Evolutionary conservation across 169 alveolate genomes (phyloP).

Genomic region (Eimeria falciformis): DNA sequence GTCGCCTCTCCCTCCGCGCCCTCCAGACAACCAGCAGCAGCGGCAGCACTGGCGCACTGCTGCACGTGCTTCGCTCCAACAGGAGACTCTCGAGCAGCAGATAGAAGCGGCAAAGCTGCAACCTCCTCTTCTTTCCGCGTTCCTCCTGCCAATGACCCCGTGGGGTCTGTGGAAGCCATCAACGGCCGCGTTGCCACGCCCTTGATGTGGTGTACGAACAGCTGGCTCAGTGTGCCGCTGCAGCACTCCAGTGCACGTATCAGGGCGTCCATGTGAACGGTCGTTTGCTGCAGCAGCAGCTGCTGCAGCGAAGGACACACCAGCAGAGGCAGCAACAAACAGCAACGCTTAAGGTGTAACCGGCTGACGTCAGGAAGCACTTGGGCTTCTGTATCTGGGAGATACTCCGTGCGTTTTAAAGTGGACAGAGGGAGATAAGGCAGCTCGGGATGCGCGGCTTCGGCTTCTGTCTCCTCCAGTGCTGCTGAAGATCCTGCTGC

Average conservation of each 20-base stretch:
- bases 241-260: background rate
- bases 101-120: background rate
- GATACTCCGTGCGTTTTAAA: background rate
- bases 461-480: background rate
- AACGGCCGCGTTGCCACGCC: background rate
- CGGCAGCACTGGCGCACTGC: background rate
- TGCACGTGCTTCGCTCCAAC: background rate
- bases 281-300: constrained; percentile 15
- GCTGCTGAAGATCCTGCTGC: background rate
- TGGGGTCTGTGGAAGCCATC: no score
- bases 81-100: background rate
- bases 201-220: background rate
- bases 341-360: constrained; percentile 11
- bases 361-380: constrained; percentile 1
- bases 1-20: background rate
- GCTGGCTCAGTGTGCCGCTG: constrained; percentile 20
- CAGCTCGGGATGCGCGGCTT: no score
- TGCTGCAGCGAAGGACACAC: constrained; percentile 22
- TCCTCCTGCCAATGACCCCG: no score
- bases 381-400: background rate
- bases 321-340: constrained; percentile 4
- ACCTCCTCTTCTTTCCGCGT: background rate
- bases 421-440: background rate
- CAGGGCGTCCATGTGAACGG: background rate
- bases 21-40: background rate